Evolutionary conservation across 2,329 filamentous ascomycete species (phyloP).

Genomic region (Stachybotrys chartarum): DNA sequence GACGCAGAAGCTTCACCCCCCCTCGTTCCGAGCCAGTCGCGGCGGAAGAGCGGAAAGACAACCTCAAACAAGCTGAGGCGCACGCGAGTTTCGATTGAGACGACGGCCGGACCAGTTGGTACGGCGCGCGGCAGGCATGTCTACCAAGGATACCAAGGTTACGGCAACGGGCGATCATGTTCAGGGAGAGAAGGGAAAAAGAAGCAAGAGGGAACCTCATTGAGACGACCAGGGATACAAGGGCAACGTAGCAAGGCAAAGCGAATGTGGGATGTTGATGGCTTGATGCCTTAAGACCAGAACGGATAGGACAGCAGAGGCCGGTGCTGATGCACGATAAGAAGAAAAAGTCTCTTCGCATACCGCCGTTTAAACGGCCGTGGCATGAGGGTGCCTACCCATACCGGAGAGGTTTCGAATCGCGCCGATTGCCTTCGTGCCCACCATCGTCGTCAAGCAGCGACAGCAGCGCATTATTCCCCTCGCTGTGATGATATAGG

Average conservation of each 20-base stretch:
- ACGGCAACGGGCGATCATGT: neutral
- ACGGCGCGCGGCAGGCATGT: neutral
- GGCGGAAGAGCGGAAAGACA: neutral
- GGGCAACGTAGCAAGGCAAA: too few relatives aligned
- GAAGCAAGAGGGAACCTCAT: neutral
- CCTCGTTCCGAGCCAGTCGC: neutral
- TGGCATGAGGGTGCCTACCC: neutral
- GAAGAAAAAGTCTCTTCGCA: neutral
- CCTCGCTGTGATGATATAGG: too few relatives aligned
- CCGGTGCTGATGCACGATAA: neutral
- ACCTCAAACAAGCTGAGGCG: neutral
- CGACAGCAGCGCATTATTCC: neutral
- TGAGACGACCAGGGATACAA: too few relatives aligned
- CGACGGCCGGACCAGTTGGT: neutral
- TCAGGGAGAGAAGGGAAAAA: neutral
- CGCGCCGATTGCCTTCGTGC: neutral
- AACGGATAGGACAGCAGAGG: neutral
- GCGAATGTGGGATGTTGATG: too few relatives aligned
- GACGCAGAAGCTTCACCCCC: neutral
- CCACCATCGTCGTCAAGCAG: neutral
- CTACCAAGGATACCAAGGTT: too few relatives aligned
- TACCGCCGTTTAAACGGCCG: neutral
- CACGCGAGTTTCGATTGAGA: neutral
- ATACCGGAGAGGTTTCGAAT: neutral
- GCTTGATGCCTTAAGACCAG: neutral